A percentile compares a stretch with the other conserved stretches of the same genome.
phyloP scores from a whole-genome alignment of 2,329 filamentous ascomycete genomes.

The Talaromyces sp. region DNA sequence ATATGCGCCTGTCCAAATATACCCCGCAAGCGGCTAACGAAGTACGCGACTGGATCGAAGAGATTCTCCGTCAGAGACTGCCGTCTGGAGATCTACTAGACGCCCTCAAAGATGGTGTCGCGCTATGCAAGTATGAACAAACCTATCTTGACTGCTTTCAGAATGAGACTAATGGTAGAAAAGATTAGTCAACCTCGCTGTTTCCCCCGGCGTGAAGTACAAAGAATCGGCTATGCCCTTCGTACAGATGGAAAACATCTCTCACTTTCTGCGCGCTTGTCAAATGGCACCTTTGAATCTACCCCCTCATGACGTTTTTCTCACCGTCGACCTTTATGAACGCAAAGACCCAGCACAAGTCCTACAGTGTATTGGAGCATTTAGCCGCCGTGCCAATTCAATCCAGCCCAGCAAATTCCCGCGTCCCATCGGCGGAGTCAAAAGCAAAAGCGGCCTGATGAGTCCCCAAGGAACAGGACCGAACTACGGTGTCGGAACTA shows the following conservation, averaged over 20 bases:
- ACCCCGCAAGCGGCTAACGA: slow-evolving; percentile 87
- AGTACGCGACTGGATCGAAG: slow-evolving; percentile 80
- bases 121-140: slow-evolving; percentile 75
- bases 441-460: slow-evolving; percentile 56
- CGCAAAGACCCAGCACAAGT: slow-evolving; percentile 95
- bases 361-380: slow-evolving; percentile 84
- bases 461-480: slow-evolving; percentile 68
- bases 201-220: slow-evolving; percentile 77
- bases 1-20: slow-evolving; percentile 86
- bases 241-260: slow-evolving; percentile 99
- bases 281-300: slow-evolving; percentile 80
- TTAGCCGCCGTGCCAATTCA: slow-evolving; percentile 79
- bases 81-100: slow-evolving; percentile 75
- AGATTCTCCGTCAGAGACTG: slow-evolving; percentile 69
- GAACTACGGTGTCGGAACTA: background rate
- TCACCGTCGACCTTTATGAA: slow-evolving; percentile 95
- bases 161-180: slow-evolving; percentile 11
- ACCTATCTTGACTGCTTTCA: slow-evolving; percentile 1
- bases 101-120: slow-evolving; percentile 82
- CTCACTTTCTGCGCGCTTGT: slow-evolving; percentile 87
- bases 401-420: slow-evolving; percentile 73
- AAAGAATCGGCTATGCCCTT: slow-evolving; percentile 95
- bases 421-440: slow-evolving; percentile 67
- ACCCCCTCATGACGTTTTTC: slow-evolving; percentile 89
- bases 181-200: slow-evolving; percentile 78